Conservation (phyloP, 352 stramenopile species). For the Lagenidium sp. region DNA sequence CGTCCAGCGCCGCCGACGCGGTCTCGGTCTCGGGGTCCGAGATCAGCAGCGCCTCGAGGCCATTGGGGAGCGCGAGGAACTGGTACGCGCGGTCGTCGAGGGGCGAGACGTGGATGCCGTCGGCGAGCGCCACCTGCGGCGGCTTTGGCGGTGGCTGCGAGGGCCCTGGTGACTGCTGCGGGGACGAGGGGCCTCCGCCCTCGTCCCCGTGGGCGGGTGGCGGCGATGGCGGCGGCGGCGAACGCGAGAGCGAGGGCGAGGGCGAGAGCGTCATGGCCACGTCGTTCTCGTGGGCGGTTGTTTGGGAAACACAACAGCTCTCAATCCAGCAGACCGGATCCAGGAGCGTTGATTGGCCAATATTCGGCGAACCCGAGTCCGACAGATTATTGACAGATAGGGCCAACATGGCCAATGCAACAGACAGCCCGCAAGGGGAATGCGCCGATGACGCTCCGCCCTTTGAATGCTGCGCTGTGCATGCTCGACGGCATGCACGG, state of each 20-base stretch:
- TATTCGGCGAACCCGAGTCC: no score
- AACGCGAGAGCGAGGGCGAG: not conserved
- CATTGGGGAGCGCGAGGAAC: conserved; percentile 63
- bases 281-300: not conserved
- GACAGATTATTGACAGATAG: no score
- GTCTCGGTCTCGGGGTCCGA: conserved; percentile 77
- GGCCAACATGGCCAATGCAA: not conserved
- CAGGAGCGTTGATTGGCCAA: no score
- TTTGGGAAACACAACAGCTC: no score
- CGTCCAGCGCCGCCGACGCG: conserved; percentile 77
- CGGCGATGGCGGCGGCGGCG: no score
- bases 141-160: not conserved
- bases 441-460: not conserved
- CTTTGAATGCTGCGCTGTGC: no score
- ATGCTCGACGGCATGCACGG: no score
- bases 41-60: conserved; percentile 58
- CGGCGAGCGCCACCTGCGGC: conserved; percentile 16
- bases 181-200: not conserved
- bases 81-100: conserved; percentile 70
- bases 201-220: no score
- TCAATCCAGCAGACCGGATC: not conserved
- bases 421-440: not conserved
- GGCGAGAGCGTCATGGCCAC: not conserved
- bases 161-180: not conserved
- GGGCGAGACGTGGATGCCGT: conserved; percentile 28